Conservation (phyloP, 2,329 filamentous ascomycete species). For the Colletotrichum sp. region DNA sequence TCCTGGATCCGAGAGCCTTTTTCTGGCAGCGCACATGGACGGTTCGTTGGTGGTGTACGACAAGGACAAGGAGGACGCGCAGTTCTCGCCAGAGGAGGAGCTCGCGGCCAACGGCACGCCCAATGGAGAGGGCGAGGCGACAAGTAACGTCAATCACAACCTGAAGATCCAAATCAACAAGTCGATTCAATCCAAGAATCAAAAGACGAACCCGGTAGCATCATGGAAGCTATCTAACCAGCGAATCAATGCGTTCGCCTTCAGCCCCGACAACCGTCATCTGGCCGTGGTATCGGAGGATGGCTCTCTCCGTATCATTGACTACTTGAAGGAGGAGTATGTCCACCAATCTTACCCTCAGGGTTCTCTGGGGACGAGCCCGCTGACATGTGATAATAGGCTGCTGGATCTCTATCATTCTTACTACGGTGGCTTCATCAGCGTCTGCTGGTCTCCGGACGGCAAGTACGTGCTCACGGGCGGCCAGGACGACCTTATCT, state of each 20-base stretch:
- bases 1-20: slow-evolving; percentile 90
- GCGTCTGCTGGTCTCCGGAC: slow-evolving; percentile 97
- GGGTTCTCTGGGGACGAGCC: background rate
- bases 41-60: slow-evolving; percentile 93
- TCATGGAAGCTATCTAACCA: slow-evolving; percentile 93
- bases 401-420: slow-evolving; percentile 87
- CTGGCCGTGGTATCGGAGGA: slow-evolving; percentile 92
- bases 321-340: slow-evolving; percentile 89
- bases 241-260: slow-evolving; percentile 87
- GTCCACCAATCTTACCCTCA: slow-evolving; percentile 30
- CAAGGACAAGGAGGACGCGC: slow-evolving; percentile 92
- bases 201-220: slow-evolving; percentile 90
- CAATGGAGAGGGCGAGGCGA: slow-evolving; percentile 36
- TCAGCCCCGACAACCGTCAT: slow-evolving; percentile 88
- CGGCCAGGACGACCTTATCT: slow-evolving; percentile 93
- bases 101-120: slow-evolving; percentile 36
- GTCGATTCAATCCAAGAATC: slow-evolving; percentile 91
- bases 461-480: slow-evolving; percentile 95
- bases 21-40: slow-evolving; percentile 91
- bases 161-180: slow-evolving; percentile 77
- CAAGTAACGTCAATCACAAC: slow-evolving; percentile 37
- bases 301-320: slow-evolving; percentile 85
- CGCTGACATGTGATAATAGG: slow-evolving; percentile 45
- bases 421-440: slow-evolving; percentile 92
- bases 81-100: slow-evolving; percentile 75